Conservation (phyloP, 176 grass and related monocot species). For the Eleusine coracana region DNA sequence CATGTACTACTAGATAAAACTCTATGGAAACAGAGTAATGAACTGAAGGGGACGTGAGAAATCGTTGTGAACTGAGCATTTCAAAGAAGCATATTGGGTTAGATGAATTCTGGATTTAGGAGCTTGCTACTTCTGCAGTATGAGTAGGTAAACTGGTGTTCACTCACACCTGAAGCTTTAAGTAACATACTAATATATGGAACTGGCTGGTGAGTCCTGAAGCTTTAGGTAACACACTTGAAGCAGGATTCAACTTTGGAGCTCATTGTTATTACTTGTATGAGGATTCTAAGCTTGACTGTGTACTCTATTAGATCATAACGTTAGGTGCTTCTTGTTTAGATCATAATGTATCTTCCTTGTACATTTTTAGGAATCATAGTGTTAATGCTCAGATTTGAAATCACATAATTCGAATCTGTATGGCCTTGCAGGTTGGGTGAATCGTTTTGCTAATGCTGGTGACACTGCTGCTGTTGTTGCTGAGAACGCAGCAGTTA, state of each 20-base stretch:
- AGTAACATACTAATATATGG: not conserved
- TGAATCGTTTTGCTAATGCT: slow-evolving; percentile 97
- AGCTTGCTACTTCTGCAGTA: slow-evolving; percentile 5
- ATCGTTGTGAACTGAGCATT: not conserved
- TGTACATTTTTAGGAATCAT: no score
- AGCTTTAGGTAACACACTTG: not conserved
- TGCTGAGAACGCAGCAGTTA: slow-evolving; percentile 85
- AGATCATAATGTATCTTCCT: not conserved
- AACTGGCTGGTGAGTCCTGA: not conserved
- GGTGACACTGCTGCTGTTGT: slow-evolving; percentile 89
- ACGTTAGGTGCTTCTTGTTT: not conserved
- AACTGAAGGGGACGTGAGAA: not conserved
- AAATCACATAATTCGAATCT: slow-evolving; percentile 30
- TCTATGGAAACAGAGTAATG: not conserved
- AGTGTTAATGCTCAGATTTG: slow-evolving; percentile 22
- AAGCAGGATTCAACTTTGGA: slow-evolving; percentile 9
- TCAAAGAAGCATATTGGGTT: not conserved
- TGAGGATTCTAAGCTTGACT: not conserved
- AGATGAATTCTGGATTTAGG: not conserved
- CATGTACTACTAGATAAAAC: not conserved
- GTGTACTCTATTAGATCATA: not conserved
- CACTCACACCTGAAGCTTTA: not conserved
- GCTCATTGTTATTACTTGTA: not conserved
- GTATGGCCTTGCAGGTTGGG: slow-evolving; percentile 69
- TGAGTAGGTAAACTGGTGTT: slow-evolving; percentile 9